Evolutionary conservation across 2,329 filamentous ascomycete species (phyloP), one percentile per base, ranked within the genome.

Genomic region (Elsinoe fawcettii): DNA sequence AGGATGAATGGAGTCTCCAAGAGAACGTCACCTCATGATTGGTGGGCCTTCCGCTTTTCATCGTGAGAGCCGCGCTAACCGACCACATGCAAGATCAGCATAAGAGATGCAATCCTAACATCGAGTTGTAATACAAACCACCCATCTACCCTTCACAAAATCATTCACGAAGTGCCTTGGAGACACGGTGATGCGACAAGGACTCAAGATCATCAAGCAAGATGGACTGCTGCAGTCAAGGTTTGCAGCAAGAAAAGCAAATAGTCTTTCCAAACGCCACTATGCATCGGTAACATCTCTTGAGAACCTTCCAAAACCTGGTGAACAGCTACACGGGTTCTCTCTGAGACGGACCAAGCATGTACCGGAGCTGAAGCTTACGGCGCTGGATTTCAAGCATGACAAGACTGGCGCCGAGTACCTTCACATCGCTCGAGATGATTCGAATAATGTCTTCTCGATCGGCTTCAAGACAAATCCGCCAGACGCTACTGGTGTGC

Each of bases 401-500:
- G 88, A 97, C 75, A 91, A 91, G 77, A 99, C 93, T 0, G 90
- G 91, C 60, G 93, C 93, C 62, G 90, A 99, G 64, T 96, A 97
- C 69, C 80, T 99, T 47, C 93, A 99, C 74, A 87, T 99, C 65
- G 92, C 91, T 14, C 81, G 92, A 65, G 90, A 97, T 58, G 93
- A 99, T 69, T 87, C 86, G 77, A 99, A 99, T 76, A 99, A 99
- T 88, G 93, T 97, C 69, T 99, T 99, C 74, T 95, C 91, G 36
- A 95, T 99, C 67, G 93, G 91, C 55, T 99, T 99, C 83, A 96
- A 96, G 81, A 99, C 93, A 22, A 97, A 97, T 70, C 93, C 93
- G 16, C 91, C 91, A 7, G 90, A 99, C 73, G 90, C 93, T 67
- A 97, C 93, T 0, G 93, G 93, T 53, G 85, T 99, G 43, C 93